These are phyloP conservation scores for Suhomyces yuchorum DNA, from an alignment of 1,139 yeast genomes.

Conservation along the genomic window DNA sequence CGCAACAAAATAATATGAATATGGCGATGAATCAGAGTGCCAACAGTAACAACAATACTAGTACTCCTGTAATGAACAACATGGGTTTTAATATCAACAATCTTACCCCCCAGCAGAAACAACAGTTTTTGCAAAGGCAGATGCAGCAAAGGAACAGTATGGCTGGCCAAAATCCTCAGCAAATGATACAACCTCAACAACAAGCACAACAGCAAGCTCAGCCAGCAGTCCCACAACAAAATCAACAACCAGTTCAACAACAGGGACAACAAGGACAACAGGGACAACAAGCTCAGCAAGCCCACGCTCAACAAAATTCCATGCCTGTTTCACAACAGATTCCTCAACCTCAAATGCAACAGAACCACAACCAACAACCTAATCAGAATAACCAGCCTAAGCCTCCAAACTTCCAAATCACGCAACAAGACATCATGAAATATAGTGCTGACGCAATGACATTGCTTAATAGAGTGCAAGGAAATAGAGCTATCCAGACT, in stretches of 20 bases:
- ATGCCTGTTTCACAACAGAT: slow-evolving; percentile 7
- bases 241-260: slow-evolving; percentile 22
- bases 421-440: slow-evolving; percentile 45
- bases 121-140: slow-evolving; percentile 39
- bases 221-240: slow-evolving; percentile 21
- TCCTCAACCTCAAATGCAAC: slow-evolving; percentile 16
- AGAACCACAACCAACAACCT: slow-evolving; percentile 18
- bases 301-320: slow-evolving; percentile 2
- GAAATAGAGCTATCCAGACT: slow-evolving; percentile 40
- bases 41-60: not conserved
- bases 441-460: slow-evolving; percentile 47
- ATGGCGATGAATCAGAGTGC: slow-evolving; percentile 10
- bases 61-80: slow-evolving; percentile 19
- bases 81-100: slow-evolving; percentile 20
- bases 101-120: slow-evolving; percentile 40
- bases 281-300: slow-evolving; percentile 10
- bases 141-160: slow-evolving; percentile 28
- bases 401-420: slow-evolving; percentile 43
- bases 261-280: slow-evolving; percentile 19
- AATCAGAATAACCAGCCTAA: slow-evolving; percentile 20
- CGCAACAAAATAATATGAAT: slow-evolving; percentile 15
- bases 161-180: slow-evolving; percentile 35
- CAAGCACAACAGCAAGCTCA: slow-evolving; percentile 6
- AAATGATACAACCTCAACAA: slow-evolving; percentile 38
- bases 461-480: slow-evolving; percentile 40